A percentile compares a stretch with the other conserved stretches of the same genome.
Evolutionary conservation across 352 stramenopile species (phyloP).

Genomic region (Pythium scleroteichum): DNA sequence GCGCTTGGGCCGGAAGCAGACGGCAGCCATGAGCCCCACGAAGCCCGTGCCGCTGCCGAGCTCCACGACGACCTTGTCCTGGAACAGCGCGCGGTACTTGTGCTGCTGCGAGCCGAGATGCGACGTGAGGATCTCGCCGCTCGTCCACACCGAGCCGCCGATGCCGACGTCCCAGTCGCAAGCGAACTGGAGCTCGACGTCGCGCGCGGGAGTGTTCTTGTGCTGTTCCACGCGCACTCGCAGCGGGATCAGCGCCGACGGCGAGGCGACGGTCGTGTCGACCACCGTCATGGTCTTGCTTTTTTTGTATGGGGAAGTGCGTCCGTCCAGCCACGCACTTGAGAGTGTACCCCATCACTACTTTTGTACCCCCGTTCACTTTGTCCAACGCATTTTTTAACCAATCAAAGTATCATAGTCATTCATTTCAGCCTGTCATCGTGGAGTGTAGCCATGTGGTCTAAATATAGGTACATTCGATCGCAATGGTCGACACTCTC

Average conservation of each 20-base stretch:
- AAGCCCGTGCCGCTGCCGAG: constrained; percentile 79
- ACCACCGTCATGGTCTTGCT: constrained; percentile 1
- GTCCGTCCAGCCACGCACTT: constrained; percentile 13
- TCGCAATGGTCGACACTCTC: background rate
- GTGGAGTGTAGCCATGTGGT: constrained; percentile 5
- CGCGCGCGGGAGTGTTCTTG: background rate
- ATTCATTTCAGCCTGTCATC: background rate
- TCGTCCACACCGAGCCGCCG: constrained; percentile 83
- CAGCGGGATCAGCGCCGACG: constrained; percentile 40
- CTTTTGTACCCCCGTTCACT: background rate
- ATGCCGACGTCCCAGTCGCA: constrained; percentile 85
- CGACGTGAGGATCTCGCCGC: constrained; percentile 65
- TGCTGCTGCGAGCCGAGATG: constrained; percentile 57
- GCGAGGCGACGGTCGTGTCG: background rate
- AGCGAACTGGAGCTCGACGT: constrained; percentile 55
- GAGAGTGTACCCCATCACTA: background rate
- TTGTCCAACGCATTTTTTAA: constrained; percentile 1
- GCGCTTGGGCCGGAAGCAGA: constrained; percentile 55
- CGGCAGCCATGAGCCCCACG: constrained; percentile 65
- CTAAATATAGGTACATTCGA: constrained; percentile 9
- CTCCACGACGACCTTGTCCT: constrained; percentile 67
- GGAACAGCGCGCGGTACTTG: constrained; percentile 51
- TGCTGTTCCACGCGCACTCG: constrained; percentile 43
- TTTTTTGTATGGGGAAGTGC: background rate
- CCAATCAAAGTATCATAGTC: background rate